Evolutionary conservation across 2,329 filamentous ascomycete genomes (phyloP).

Genomic region (Teratosphaeria destructans): DNA sequence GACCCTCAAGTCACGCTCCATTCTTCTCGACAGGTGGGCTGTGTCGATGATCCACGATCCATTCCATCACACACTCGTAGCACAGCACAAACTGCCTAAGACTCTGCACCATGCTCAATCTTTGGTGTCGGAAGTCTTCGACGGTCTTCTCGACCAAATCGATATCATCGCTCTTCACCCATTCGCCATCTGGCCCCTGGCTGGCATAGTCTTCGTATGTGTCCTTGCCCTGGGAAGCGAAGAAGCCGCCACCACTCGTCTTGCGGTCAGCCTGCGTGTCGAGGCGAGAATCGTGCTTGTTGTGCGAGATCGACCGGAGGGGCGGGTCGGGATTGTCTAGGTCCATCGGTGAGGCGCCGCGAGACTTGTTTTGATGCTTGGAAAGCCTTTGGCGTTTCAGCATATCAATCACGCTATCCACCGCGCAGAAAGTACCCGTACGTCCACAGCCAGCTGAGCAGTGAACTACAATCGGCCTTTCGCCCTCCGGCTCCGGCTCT

Average conservation of each 20-base stretch:
- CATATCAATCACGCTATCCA: constrained; percentile 94
- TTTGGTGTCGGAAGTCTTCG: constrained; percentile 77
- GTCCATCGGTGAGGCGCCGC: constrained; percentile 34
- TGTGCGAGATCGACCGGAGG: background rate
- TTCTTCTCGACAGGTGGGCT: background rate
- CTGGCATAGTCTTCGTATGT: constrained; percentile 9
- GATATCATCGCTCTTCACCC: constrained; percentile 58
- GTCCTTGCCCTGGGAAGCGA: constrained; percentile 12
- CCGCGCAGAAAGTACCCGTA: constrained; percentile 92
- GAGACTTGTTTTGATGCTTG: constrained; percentile 6
- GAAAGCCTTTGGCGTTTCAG: constrained; percentile 64
- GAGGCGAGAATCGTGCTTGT: background rate
- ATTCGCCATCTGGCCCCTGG: constrained; percentile 38
- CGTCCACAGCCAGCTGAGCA: constrained; percentile 93
- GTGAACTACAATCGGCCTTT: constrained; percentile 77
- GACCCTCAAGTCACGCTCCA: background rate
- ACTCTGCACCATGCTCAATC: constrained; percentile 94
- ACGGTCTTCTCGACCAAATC: constrained; percentile 83
- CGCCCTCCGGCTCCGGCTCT: constrained; percentile 42
- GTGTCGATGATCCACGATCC: constrained; percentile 45
- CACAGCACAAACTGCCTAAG: constrained; percentile 88
- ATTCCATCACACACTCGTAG: constrained; percentile 90
- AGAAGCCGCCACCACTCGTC: constrained; percentile 13
- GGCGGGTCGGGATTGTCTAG: constrained; percentile 16
- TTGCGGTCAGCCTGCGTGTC: background rate